Percentiles rank a stretch among this genome's conserved stretches.
Conservation (phyloP, 2,329 filamentous ascomycete genomes). For the Helminthosporium solani region DNA sequence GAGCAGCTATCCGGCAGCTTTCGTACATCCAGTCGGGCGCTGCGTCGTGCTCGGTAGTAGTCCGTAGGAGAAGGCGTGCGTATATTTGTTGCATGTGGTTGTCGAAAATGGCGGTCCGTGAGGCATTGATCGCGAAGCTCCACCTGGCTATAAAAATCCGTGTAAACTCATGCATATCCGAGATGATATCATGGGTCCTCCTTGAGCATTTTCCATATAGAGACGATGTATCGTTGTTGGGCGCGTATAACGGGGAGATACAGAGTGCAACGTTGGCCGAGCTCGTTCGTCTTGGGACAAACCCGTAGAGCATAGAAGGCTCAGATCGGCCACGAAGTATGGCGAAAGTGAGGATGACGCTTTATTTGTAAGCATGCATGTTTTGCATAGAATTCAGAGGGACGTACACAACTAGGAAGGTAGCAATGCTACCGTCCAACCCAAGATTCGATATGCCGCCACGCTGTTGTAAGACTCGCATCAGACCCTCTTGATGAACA, state of each 20-base stretch:
- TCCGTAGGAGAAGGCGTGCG: conserved; percentile 17
- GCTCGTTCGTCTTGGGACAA: conserved; percentile 11
- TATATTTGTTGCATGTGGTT: conserved; percentile 28
- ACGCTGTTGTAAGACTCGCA: conserved; percentile 28
- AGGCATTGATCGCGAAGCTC: conserved; percentile 6
- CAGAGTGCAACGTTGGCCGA: conserved; percentile 7
- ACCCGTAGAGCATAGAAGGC: conserved; percentile 18
- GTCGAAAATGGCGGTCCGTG: conserved; percentile 21
- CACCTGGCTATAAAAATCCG: conserved; percentile 21
- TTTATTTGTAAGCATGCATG: conserved; percentile 6
- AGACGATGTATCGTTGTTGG: conserved; percentile 15
- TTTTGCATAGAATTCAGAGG: background rate
- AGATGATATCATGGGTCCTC: conserved; percentile 23
- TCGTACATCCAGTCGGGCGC: conserved; percentile 35
- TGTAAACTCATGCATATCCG: conserved; percentile 30
- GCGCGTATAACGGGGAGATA: conserved; percentile 27
- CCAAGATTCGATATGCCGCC: conserved; percentile 24
- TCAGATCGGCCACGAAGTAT: conserved; percentile 24
- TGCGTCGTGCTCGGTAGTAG: conserved; percentile 12
- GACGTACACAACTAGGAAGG: conserved; percentile 33
- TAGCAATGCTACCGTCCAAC: conserved; percentile 18
- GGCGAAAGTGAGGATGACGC: conserved; percentile 26
- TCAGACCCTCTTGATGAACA: conserved; percentile 31
- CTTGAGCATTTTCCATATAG: conserved; percentile 22
- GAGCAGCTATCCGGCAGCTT: conserved; percentile 30